Conservation (phyloP, 495 filamentous ascomycete species). For the Xylaria telfairii region DNA sequence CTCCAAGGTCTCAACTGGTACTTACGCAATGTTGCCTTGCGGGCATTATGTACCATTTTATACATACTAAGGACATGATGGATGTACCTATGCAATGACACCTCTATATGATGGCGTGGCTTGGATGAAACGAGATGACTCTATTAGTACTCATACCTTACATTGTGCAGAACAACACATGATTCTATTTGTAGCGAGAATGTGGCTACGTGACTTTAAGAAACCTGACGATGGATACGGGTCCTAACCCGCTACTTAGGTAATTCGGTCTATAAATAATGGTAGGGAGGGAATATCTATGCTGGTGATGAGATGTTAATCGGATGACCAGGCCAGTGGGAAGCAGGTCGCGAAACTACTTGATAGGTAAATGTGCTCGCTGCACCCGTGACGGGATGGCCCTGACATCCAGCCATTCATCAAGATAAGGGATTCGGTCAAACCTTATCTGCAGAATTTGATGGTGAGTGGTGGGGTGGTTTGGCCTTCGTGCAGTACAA, state of each 20-base stretch:
- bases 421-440: background rate
- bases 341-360: background rate
- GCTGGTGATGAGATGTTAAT: background rate
- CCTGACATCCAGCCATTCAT: background rate
- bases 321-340: background rate
- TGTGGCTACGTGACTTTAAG: background rate
- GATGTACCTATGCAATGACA: background rate
- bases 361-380: background rate
- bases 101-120: background rate
- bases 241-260: background rate
- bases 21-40: too few relatives aligned
- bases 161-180: background rate
- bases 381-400: too few relatives aligned
- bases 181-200: background rate
- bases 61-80: too few relatives aligned
- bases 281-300: background rate
- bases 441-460: background rate
- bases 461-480: background rate
- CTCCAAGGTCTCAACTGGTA: too few relatives aligned
- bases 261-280: background rate
- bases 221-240: background rate
- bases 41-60: conserved; percentile 10
- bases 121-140: background rate
- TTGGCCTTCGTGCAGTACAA: background rate
- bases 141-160: too few relatives aligned